A percentile compares a stretch with the other conserved stretches of the same genome.
These are phyloP conservation scores for Paramecium sonneborni DNA, from an alignment of 73 alveolate species.

Conservation along the genomic window DNA sequence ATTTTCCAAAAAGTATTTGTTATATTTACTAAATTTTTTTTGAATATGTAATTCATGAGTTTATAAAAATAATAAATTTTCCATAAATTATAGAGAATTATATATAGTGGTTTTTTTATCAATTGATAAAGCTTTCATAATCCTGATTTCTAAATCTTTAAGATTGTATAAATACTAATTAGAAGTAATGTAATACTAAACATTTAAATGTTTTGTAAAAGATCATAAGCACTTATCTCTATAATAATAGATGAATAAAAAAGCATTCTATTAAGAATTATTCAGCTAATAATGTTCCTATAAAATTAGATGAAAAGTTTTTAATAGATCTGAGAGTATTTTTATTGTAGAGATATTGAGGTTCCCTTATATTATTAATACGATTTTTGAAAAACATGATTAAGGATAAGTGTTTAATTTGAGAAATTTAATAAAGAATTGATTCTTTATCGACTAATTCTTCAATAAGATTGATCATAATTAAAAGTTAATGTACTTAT, in stretches of 20 bases:
- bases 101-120: too few relatives aligned
- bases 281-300: slow-evolving; percentile 89
- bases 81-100: background rate
- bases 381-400: slow-evolving; percentile 4
- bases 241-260: slow-evolving; percentile 38
- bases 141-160: background rate
- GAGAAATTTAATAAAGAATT: background rate
- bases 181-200: background rate
- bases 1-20: too few relatives aligned
- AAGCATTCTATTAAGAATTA: slow-evolving; percentile 18
- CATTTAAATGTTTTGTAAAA: background rate
- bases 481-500: slow-evolving; percentile 40
- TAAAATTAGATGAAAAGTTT: slow-evolving; percentile 87
- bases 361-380: slow-evolving; percentile 92
- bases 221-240: slow-evolving; percentile 60
- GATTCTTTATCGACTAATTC: slow-evolving; percentile 18
- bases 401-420: background rate
- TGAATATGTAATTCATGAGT: too few relatives aligned
- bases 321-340: slow-evolving; percentile 88
- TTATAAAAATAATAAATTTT: background rate
- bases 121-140: background rate
- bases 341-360: slow-evolving; percentile 86
- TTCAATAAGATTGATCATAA: background rate
- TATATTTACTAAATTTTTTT: too few relatives aligned
- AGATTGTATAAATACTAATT: background rate